Evolutionary conservation across 208 protist species (phyloP).

Genomic region (Trypanosoma melophagium): DNA sequence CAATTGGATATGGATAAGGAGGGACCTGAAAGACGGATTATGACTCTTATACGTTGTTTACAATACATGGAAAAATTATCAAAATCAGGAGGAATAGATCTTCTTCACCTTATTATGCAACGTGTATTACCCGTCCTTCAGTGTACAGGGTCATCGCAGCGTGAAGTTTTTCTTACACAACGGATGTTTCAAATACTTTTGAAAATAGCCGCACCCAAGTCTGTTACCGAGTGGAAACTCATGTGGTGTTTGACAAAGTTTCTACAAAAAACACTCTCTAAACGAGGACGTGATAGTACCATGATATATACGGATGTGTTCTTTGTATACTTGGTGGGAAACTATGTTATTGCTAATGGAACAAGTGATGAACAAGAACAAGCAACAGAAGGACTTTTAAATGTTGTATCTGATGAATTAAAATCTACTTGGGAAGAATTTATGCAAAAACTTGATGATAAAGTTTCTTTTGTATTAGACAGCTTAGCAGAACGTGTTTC

Average conservation of each 20-base stretch:
- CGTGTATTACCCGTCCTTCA: conserved; percentile 48
- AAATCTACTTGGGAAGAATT: conserved; percentile 20
- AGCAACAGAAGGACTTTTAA: conserved; percentile 32
- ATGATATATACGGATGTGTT: conserved; percentile 74
- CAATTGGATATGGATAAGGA: background rate
- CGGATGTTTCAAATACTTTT: conserved; percentile 57
- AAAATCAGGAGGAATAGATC: conserved; percentile 17
- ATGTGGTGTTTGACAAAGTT: conserved; percentile 54
- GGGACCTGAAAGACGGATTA: conserved; percentile 15
- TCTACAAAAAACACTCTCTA: conserved; percentile 52
- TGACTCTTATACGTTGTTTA: conserved; percentile 24
- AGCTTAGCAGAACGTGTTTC: conserved; percentile 42
- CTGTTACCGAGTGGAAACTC: conserved; percentile 58
- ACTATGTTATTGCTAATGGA: conserved; percentile 26
- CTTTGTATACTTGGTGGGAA: conserved; percentile 56
- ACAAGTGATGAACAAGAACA: conserved; percentile 20
- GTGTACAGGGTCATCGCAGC: conserved; percentile 42
- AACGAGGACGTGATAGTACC: conserved; percentile 33
- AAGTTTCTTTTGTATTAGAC: conserved; percentile 56
- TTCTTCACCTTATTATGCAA: conserved; percentile 44
- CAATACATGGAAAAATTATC: conserved; percentile 31
- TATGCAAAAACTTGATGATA: conserved; percentile 15
- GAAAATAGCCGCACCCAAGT: conserved; percentile 30
- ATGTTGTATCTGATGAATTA: conserved; percentile 49
- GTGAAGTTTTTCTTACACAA: conserved; percentile 68